Evolutionary conservation across 495 filamentous ascomycete genomes (phyloP), one percentile per base, ranked within the genome.

Genomic region (Penicillium pancosmium): DNA sequence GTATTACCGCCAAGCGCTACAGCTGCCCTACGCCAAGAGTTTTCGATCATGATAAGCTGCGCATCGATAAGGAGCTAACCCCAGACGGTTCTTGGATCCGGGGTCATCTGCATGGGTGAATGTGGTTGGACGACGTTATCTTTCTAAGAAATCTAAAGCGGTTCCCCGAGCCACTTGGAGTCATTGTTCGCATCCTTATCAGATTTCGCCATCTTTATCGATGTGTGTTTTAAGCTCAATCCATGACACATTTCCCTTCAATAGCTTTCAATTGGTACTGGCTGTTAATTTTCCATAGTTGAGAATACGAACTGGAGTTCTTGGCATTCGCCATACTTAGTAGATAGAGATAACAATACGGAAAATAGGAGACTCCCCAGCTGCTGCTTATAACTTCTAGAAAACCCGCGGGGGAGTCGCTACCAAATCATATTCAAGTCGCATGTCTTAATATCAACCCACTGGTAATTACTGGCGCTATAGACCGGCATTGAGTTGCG

Each of bases 1-100:
- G 27, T 7, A 8, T 8, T 31, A 31, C 27, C 27, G 8, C 8
- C 27, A 31, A 31, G 8, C 27, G 23, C 23, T 4, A 31, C 5
- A 31, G 27, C 23, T 21, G 2, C 2, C 19, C 19, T 2, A 21
- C 6, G 47, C 58, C 47, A 52, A 61, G 52, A 38, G 25, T 9
- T 33, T 13, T 23, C 10, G 9, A 16, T 8, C 2, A 9, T 40
- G 52, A 61, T 61, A 55, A 61, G 53, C 31, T 23, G 3, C 27
- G 27, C 11, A 34, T 46, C 13, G 49, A 52, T 52, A 46, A 55
- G n/a, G 50, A 52, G 23, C 50, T 59, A 65, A 50, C 62, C 62
- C 52, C 23, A 62, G 52, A 59, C 18, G 62, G 62, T 33, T 56
- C 47, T 55, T 44, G 13, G 59, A 65, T 62, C 59, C 59, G 59